Conservation (phyloP, 1,139 yeast genomes). For the Candida sp. region DNA sequence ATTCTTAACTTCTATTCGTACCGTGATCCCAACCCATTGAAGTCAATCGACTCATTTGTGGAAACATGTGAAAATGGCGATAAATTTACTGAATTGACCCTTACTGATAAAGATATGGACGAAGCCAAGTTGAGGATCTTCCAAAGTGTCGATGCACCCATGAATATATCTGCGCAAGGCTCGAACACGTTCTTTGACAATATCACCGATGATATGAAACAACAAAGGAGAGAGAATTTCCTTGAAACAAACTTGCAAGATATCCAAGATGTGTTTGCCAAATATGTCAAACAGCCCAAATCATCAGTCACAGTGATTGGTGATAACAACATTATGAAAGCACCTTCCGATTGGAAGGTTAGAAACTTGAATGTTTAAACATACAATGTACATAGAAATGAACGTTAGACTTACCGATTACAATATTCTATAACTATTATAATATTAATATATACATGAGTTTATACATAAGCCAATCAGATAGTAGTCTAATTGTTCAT, state of each 20-base stretch:
- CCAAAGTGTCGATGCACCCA: constrained; percentile 91
- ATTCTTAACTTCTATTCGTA: constrained; percentile 81
- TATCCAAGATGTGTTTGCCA: constrained; percentile 58
- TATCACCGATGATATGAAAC: constrained; percentile 77
- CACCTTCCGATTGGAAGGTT: constrained; percentile 30
- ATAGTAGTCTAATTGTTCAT: neutral
- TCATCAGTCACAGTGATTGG: constrained; percentile 52
- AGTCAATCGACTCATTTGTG: constrained; percentile 61
- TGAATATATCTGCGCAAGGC: constrained; percentile 79
- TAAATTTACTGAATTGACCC: constrained; percentile 37
- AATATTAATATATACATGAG: too few relatives aligned
- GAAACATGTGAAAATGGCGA: constrained; percentile 57
- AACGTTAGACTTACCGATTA: too few relatives aligned
- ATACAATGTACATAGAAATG: constrained; percentile 6
- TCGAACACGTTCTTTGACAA: constrained; percentile 62
- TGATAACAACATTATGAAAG: constrained; percentile 33
- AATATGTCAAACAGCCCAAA: constrained; percentile 33
- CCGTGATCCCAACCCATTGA: constrained; percentile 85
- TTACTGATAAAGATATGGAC: constrained; percentile 59
- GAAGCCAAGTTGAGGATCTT: constrained; percentile 90
- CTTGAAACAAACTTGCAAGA: constrained; percentile 64
- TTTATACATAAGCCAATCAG: too few relatives aligned
- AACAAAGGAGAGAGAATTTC: constrained; percentile 70
- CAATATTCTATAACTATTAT: too few relatives aligned
- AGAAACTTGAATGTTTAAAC: constrained; percentile 11